Evolutionary conservation across 2,329 filamentous ascomycete genomes (phyloP).

Genomic region (Lasiodiplodia sp.): DNA sequence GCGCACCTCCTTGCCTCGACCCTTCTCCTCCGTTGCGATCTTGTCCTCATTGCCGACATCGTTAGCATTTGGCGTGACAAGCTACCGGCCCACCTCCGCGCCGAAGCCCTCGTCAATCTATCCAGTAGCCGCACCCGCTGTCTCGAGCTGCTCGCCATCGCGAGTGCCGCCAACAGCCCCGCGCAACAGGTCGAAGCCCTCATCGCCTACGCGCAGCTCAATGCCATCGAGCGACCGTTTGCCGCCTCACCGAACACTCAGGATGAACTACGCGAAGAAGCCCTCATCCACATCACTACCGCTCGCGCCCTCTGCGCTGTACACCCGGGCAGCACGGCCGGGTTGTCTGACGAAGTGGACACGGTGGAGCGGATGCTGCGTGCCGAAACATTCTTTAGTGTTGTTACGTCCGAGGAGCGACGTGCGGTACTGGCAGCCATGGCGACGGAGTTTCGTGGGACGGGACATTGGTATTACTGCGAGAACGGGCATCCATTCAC

Average conservation of each 20-base stretch:
- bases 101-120: slow-evolving; percentile 41
- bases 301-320: background rate
- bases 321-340: slow-evolving; percentile 27
- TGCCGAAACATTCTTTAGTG: slow-evolving; percentile 3
- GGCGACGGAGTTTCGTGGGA: slow-evolving; percentile 51
- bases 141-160: slow-evolving; percentile 42
- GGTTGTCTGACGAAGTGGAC: slow-evolving; percentile 50
- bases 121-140: slow-evolving; percentile 50
- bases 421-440: slow-evolving; percentile 47
- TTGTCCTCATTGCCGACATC: slow-evolving; percentile 56
- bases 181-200: slow-evolving; percentile 59
- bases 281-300: background rate
- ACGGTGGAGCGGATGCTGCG: slow-evolving; percentile 48
- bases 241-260: background rate
- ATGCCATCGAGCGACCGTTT: slow-evolving; percentile 50
- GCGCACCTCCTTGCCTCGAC: slow-evolving; percentile 51
- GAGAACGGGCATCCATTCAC: slow-evolving; percentile 66
- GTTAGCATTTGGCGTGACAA: slow-evolving; percentile 36
- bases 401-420: slow-evolving; percentile 30
- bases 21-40: slow-evolving; percentile 59
- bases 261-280: slow-evolving; percentile 33
- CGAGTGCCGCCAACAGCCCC: slow-evolving; percentile 45
- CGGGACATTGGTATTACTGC: slow-evolving; percentile 69
- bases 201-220: slow-evolving; percentile 59
- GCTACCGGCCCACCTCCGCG: slow-evolving; percentile 8